Evolutionary conservation across 2,329 filamentous ascomycete genomes (phyloP), one percentile per base, ranked within the genome.

Genomic region (Alternaria sp.): DNA sequence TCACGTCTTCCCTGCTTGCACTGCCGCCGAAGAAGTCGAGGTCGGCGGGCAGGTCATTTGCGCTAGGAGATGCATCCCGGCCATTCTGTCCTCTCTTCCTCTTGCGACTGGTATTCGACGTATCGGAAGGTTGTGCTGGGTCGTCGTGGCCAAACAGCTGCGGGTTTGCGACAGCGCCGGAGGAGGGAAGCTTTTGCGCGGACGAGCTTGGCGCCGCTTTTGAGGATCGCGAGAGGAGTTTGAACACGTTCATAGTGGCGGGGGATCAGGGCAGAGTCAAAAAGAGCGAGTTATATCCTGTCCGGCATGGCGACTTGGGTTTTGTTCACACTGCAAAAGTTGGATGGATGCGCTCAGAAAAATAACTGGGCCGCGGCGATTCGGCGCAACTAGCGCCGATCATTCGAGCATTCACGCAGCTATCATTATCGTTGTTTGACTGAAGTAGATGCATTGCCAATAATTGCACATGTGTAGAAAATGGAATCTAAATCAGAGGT

Each of bases 221-320:
- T 4, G 88, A 89, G 61, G 90, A 90, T 55, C 91, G 86, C 37
- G 91, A 92, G 63, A 94, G 83, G 30, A 94, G 82, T 73, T 89
- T 92, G 74, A 93, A 84, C 58, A 93, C 89, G 80, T 94, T 90
- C 90, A 92, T 92, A 60, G 53, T 41, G 37, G 37, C 45, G 26
- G 41, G 4, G 7, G 15, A 18, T 20, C 25, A 9, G 44, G 14
- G 8, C 12, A 37, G 20, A 30, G 28, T 45, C 18, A 37, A 11
- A 7, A 25, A 41, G 30, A 44, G 18, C 12, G 15, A 26, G 21
- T 61, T 30, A 45, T 3, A 33, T 33, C 37, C 20, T 25, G 33
- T 47, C 21, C 46, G 57, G 62, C 54, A 51, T 61, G 14, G 10
- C 18, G 45, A 33, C 44, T 30, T 37, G 28, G 26, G n/a, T 51